These are phyloP conservation scores for Saturnispora halmiae DNA, from an alignment of 805 yeast species.

Conservation along the genomic window DNA sequence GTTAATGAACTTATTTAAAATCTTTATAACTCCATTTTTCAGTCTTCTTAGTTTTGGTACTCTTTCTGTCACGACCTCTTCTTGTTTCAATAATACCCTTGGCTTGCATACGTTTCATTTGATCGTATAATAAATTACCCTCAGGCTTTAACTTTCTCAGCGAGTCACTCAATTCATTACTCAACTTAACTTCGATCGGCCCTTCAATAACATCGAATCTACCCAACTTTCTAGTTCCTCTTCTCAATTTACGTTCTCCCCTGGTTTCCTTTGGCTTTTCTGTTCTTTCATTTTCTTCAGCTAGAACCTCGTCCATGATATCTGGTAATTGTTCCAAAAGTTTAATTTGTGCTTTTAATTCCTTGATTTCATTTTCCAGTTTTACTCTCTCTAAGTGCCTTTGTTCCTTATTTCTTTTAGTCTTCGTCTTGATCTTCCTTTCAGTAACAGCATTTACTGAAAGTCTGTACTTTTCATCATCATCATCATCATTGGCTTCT, in stretches of 20 bases:
- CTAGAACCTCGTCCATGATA: constrained; percentile 26
- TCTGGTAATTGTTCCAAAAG: constrained; percentile 48
- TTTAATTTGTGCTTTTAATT: constrained; percentile 48
- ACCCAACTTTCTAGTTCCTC: constrained; percentile 31
- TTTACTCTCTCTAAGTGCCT: constrained; percentile 50
- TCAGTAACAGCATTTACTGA: constrained; percentile 67
- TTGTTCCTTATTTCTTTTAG: constrained; percentile 65
- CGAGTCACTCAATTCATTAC: constrained; percentile 82
- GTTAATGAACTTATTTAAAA: constrained; percentile 39
- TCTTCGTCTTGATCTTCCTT: constrained; percentile 62
- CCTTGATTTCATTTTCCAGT: constrained; percentile 46
- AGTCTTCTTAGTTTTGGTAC: constrained; percentile 64
- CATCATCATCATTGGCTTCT: constrained; percentile 26
- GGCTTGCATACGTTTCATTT: constrained; percentile 72
- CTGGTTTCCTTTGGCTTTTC: constrained; percentile 14
- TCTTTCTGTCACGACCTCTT: constrained; percentile 53
- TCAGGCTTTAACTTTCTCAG: constrained; percentile 81
- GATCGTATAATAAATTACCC: constrained; percentile 77
- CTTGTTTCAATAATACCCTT: constrained; percentile 84
- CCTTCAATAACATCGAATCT: constrained; percentile 35
- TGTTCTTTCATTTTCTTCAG: constrained; percentile 5
- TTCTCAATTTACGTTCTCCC: constrained; percentile 20
- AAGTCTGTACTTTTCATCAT: constrained; percentile 31
- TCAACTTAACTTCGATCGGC: constrained; percentile 67
- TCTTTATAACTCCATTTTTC: constrained; percentile 94